Conservation (phyloP, 2,329 filamentous ascomycete species). For the Xylaria sp. region DNA sequence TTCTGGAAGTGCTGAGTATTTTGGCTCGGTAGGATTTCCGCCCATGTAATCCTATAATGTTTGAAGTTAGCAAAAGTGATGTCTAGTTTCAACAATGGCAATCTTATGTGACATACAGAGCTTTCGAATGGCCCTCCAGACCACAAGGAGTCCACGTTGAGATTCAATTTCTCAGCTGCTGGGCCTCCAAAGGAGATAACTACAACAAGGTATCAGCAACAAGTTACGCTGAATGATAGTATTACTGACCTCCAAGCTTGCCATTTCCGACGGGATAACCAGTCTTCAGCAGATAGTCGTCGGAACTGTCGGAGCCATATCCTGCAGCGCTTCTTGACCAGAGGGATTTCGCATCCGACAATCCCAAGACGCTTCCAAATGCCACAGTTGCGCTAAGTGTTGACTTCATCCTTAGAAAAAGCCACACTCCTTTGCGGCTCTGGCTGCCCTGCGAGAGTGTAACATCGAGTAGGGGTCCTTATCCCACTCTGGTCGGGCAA, state of each 20-base stretch:
- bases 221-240: neutral
- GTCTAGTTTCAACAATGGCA: neutral
- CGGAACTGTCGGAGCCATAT: conserved; percentile 33
- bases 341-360: conserved; percentile 31
- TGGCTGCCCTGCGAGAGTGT: conserved; percentile 11
- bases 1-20: conserved; percentile 50
- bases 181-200: conserved; percentile 57
- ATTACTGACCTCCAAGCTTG: conserved; percentile 53
- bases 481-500: conserved; percentile 9
- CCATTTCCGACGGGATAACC: conserved; percentile 61
- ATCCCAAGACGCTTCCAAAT: neutral
- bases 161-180: conserved; percentile 53
- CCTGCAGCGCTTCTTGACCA: conserved; percentile 38
- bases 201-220: conserved; percentile 21
- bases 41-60: conserved; percentile 51
- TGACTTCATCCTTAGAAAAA: conserved; percentile 24
- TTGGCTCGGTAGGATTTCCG: conserved; percentile 55
- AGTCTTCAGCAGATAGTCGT: conserved; percentile 47
- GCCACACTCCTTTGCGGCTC: neutral
- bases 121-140: conserved; percentile 60
- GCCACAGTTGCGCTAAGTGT: neutral
- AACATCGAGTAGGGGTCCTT: neutral
- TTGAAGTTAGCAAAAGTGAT: neutral
- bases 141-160: conserved; percentile 63
- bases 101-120: conserved; percentile 43